Evolutionary conservation across 2,329 filamentous ascomycete species (phyloP), one percentile per base, ranked within the genome.

Genomic region (Colletotrichum sp.): DNA sequence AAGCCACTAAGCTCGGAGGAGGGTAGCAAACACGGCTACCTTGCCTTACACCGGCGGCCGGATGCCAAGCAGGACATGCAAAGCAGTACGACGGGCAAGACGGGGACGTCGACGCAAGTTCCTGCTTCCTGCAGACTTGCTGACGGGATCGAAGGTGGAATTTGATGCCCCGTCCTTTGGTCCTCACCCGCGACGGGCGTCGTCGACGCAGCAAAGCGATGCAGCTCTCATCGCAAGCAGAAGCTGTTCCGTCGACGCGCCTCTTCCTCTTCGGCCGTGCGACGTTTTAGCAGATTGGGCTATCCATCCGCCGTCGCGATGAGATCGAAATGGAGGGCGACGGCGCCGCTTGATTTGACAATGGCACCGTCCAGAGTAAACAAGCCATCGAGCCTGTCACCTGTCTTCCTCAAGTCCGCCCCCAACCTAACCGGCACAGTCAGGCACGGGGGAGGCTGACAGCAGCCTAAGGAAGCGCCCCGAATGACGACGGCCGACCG

Each of bases 341-440:
- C 72, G 43, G 58, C 65, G 56, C 30, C 55, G 75, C 58, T 77
- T 81, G 78, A 84, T 84, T 84, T 79, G 83, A 78, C 82, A 83
- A 84, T 84, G 79, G 79, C 78, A 71, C n/a, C 74, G 8, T 62
- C 66, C 38, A 30, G 30, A 69, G 65, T 76, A 74, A 74, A 76
- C 71, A 75, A 75, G 71, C 52, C 71, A 52, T 21, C 28, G 48
- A 43, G 56, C 74, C 64, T 76, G 71, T 76, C 69, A 68, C 38
- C 52, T 69, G 73, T 76, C 64, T 62, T 55, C 36, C 62, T 72
- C 36, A 24, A 62, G 69, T 48, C 48, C 28, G 64, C 56, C 56
- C 73, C 56, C 55, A 62, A 72, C 56, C 73, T 68, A 63, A 64
- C 58, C 56, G 28, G 48, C 21, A 56, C 55, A 43, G 71, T 73